phyloP scores from a whole-genome alignment of 306 rosid genomes.

The Citrullus amarus region DNA sequence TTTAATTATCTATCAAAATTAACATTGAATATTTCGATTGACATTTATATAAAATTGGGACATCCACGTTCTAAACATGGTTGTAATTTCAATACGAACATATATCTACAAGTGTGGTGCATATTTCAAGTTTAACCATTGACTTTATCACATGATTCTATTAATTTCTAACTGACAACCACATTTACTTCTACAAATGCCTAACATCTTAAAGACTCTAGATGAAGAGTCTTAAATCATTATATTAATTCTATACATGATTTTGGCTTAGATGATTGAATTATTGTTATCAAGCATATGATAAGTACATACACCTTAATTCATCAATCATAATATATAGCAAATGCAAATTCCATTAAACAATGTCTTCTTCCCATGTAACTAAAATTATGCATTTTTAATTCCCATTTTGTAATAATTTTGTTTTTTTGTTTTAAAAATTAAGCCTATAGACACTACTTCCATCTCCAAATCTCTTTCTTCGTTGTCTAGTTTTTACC shows the following conservation, averaged over 20 bases:
- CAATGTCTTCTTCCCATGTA: neutral
- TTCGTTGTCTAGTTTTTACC: no score
- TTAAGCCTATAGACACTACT: no score
- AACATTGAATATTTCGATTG: no score
- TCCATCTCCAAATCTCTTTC: no score
- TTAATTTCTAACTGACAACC: neutral
- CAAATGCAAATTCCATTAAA: neutral
- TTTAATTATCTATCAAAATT: no score
- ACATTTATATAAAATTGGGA: no score
- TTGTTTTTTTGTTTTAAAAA: no score
- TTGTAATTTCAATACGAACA: no score
- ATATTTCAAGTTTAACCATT: neutral
- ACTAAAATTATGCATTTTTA: neutral
- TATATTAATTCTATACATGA: neutral
- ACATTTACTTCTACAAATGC: neutral
- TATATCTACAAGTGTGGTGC: no score
- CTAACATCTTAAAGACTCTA: neutral
- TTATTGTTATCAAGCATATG: neutral
- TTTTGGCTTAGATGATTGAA: neutral
- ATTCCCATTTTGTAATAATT: no score
- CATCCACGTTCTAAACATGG: no score
- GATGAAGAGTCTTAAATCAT: neutral
- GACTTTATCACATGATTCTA: neutral
- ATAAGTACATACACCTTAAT: neutral
- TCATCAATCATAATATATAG: neutral